A percentile compares a stretch with the other conserved stretches of the same genome.
phyloP scores from a whole-genome alignment of 2,329 filamentous ascomycete species.

The Trichoderma guizhouense region DNA sequence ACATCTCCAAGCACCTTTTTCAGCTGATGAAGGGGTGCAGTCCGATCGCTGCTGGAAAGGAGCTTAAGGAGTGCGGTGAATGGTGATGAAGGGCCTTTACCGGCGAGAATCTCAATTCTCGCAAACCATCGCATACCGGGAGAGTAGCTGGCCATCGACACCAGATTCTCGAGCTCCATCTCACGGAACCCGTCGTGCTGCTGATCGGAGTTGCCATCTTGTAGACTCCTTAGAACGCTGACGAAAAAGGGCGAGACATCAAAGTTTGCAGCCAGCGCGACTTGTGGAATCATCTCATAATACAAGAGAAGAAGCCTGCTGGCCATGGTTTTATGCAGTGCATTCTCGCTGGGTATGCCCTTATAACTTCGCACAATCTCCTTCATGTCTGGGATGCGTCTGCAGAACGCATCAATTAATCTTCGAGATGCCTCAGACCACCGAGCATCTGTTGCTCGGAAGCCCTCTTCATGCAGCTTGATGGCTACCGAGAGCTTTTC shows the following conservation, averaged over 20 bases:
- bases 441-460: slow-evolving; percentile 37
- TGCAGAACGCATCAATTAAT: slow-evolving; percentile 70
- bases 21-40: slow-evolving; percentile 42
- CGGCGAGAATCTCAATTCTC: slow-evolving; percentile 60
- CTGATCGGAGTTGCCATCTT: slow-evolving; percentile 49
- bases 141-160: slow-evolving; percentile 76
- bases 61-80: slow-evolving; percentile 66
- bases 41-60: slow-evolving; percentile 31
- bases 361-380: slow-evolving; percentile 74
- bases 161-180: slow-evolving; percentile 76
- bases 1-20: slow-evolving; percentile 57
- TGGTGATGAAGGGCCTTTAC: slow-evolving; percentile 50
- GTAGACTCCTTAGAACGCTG: slow-evolving; percentile 61
- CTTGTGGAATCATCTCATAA: slow-evolving; percentile 75
- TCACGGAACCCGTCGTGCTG: slow-evolving; percentile 54
- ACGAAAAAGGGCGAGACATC: slow-evolving; percentile 79
- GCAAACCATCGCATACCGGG: slow-evolving; percentile 89
- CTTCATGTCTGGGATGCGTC: slow-evolving; percentile 76
- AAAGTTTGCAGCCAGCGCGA: slow-evolving; percentile 79
- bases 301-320: slow-evolving; percentile 79
- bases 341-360: slow-evolving; percentile 62
- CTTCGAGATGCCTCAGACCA: slow-evolving; percentile 70
- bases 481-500: slow-evolving; percentile 69
- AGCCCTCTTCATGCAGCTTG: slow-evolving; percentile 54
- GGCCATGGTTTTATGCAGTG: slow-evolving; percentile 74